Evolutionary conservation across 768 basidiomycete species (phyloP).

Genomic region (Mycena rebaudengoi): DNA sequence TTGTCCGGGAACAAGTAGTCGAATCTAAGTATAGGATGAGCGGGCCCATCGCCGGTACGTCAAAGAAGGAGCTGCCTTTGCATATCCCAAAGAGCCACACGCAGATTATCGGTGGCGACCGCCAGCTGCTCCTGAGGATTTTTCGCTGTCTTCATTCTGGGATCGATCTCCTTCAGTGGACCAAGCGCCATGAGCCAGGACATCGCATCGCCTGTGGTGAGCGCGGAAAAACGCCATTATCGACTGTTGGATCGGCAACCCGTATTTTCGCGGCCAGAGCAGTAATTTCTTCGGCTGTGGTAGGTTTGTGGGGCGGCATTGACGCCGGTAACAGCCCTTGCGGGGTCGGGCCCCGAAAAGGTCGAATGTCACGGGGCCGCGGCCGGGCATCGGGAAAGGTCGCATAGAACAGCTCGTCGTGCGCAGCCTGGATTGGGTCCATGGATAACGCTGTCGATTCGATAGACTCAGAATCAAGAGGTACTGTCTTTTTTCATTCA

Average conservation of each 20-base stretch:
- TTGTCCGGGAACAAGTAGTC: conserved; percentile 28
- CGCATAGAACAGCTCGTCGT: too few species aligned
- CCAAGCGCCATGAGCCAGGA: conserved; percentile 23
- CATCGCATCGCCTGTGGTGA: conserved; percentile 22
- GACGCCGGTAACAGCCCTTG: too few species aligned
- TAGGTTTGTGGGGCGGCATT: conserved; percentile 18
- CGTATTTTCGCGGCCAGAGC: conserved; percentile 16
- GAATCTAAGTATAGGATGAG: neutral
- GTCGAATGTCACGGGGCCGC: too few species aligned
- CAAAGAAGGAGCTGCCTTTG: conserved; percentile 13
- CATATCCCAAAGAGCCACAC: conserved; percentile 26
- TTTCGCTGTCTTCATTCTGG: neutral
- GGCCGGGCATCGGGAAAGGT: too few species aligned
- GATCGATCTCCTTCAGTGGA: conserved; percentile 8
- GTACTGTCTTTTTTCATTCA: too few species aligned
- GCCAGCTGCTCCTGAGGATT: conserved; percentile 14
- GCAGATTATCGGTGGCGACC: conserved; percentile 14
- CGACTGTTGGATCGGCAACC: conserved; percentile 21
- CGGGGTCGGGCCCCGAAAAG: too few species aligned
- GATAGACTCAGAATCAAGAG: too few species aligned
- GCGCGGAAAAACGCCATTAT: conserved; percentile 28
- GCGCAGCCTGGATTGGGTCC: too few species aligned
- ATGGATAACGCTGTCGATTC: too few species aligned
- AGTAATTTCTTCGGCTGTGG: conserved; percentile 18
- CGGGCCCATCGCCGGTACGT: neutral